A percentile compares a stretch with the other conserved stretches of the same genome.
These are phyloP conservation scores for Inga leiocalycina DNA, from an alignment of 306 rosid species.

Conservation along the genomic window DNA sequence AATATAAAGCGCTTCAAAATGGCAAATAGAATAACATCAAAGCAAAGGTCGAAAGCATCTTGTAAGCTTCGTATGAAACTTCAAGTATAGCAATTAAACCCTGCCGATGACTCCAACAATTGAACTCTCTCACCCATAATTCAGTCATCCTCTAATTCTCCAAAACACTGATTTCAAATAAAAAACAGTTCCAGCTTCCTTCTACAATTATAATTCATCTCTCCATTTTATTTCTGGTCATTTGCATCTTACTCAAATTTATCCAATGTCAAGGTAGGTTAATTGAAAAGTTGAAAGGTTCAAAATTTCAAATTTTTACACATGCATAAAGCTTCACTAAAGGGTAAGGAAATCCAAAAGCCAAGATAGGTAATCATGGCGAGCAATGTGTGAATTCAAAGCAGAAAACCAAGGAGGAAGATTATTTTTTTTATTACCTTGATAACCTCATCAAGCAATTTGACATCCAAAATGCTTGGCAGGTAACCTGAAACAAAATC, in stretches of 20 bases:
- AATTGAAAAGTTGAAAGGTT: not conserved
- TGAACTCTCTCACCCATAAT: constrained; percentile 18
- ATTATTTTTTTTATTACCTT: constrained; percentile 57
- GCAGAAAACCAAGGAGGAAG: constrained; percentile 19
- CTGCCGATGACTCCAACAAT: constrained; percentile 26
- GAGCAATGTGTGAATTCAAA: not conserved
- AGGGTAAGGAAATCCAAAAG: constrained; percentile 28
- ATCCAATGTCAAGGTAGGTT: not conserved
- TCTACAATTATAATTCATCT: not conserved
- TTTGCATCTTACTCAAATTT: not conserved
- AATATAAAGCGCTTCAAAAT: constrained; percentile 26
- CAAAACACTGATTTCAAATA: not conserved
- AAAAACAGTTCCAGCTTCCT: not conserved
- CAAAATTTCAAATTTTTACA: not conserved
- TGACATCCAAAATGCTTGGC: constrained; percentile 81
- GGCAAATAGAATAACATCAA: not conserved
- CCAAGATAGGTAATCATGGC: not conserved
- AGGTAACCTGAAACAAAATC: constrained; percentile 67
- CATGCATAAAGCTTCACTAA: constrained; percentile 12
- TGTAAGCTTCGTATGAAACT: not conserved
- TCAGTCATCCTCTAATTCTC: not conserved
- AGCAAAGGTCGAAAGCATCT: constrained; percentile 18
- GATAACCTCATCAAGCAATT: constrained; percentile 90
- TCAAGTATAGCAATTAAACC: constrained; percentile 11
- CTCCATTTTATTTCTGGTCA: not conserved